Percentiles rank a stretch among this genome's conserved stretches.
Evolutionary conservation across 495 filamentous ascomycete species (phyloP).

Genomic region (Trichoderma virens): DNA sequence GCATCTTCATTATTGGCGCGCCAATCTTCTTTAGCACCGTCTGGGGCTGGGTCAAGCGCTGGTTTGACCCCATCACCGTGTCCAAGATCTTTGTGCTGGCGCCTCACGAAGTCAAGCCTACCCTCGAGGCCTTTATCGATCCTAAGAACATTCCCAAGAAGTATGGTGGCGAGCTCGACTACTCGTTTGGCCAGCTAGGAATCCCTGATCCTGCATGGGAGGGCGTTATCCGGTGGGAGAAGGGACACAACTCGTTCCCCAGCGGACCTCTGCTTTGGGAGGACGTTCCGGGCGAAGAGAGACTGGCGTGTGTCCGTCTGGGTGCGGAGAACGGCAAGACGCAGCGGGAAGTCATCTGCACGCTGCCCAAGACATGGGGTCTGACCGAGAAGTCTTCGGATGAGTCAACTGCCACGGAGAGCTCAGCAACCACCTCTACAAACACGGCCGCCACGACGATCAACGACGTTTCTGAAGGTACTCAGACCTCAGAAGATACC

Average conservation of each 20-base stretch:
- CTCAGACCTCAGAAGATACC: constrained; percentile 14
- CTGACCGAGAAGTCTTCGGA: constrained; percentile 5
- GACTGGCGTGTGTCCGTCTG: constrained; percentile 38
- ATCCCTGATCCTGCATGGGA: constrained; percentile 54
- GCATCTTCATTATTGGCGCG: constrained; percentile 84
- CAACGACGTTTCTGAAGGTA: constrained; percentile 15
- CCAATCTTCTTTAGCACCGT: constrained; percentile 89
- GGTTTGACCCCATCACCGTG: constrained; percentile 90
- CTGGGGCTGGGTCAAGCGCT: constrained; percentile 91
- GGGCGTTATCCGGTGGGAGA: constrained; percentile 42
- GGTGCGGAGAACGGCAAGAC: constrained; percentile 30
- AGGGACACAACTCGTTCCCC: constrained; percentile 37
- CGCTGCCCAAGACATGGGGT: constrained; percentile 30
- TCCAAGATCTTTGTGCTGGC: constrained; percentile 88
- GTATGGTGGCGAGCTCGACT: constrained; percentile 79
- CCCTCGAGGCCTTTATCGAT: constrained; percentile 75
- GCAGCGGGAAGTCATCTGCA: constrained; percentile 35
- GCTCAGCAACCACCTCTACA: background rate
- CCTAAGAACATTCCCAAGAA: constrained; percentile 68
- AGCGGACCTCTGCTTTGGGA: constrained; percentile 43
- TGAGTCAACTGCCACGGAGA: constrained; percentile 7
- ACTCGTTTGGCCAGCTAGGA: constrained; percentile 65
- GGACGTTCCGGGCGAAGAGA: constrained; percentile 29
- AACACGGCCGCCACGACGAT: constrained; percentile 6
- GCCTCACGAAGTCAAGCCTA: constrained; percentile 58